These are phyloP conservation scores for Venturia oleaginea DNA, from an alignment of 2,329 filamentous ascomycete genomes.

Conservation along the genomic window DNA sequence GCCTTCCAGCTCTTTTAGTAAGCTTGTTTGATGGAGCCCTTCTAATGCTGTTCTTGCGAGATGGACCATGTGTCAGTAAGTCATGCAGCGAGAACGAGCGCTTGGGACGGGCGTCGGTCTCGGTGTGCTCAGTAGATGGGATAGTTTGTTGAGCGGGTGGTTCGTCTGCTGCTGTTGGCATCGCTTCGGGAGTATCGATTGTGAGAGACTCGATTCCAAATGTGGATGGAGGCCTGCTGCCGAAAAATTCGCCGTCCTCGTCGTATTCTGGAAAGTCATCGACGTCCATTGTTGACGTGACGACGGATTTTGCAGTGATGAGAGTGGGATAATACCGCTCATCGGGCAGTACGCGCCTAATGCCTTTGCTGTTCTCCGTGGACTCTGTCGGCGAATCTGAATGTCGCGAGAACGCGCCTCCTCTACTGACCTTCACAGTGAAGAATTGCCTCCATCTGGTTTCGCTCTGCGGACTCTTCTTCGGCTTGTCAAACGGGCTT, in stretches of 20 bases:
- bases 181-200: neutral
- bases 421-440: constrained; percentile 25
- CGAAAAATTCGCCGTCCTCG: constrained; percentile 30
- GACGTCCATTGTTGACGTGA: constrained; percentile 24
- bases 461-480: constrained; percentile 15
- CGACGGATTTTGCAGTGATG: constrained; percentile 36
- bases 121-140: neutral
- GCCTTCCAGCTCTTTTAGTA: constrained; percentile 4
- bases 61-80: constrained; percentile 10
- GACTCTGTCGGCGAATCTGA: constrained; percentile 28
- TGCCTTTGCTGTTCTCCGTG: constrained; percentile 21
- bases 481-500: neutral
- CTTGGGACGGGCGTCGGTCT: constrained; percentile 22
- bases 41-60: neutral
- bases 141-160: neutral
- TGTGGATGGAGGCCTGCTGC: constrained; percentile 31
- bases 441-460: constrained; percentile 30
- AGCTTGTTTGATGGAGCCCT: constrained; percentile 5
- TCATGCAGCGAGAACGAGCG: constrained; percentile 43
- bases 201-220: constrained; percentile 22
- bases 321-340: constrained; percentile 38
- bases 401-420: constrained; percentile 27
- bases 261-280: constrained; percentile 30
- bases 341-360: constrained; percentile 37
- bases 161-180: neutral